phyloP scores from a whole-genome alignment of 352 stramenopile species.

The Pythium myriotylum region DNA sequence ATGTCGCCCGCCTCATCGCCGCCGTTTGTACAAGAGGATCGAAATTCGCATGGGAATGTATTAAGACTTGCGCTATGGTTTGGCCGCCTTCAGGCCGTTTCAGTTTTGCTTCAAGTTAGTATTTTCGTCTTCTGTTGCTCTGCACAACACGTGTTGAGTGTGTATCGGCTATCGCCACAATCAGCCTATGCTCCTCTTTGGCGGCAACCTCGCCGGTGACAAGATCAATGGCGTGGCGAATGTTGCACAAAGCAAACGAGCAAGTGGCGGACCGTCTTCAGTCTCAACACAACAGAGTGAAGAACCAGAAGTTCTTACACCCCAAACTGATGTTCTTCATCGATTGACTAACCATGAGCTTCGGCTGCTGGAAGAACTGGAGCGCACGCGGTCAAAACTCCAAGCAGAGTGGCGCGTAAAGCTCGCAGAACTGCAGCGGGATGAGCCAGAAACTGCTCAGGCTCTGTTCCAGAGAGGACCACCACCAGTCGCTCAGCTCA shows the following conservation, averaged over 20 bases:
- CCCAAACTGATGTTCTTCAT: slow-evolving; percentile 65
- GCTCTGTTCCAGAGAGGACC: slow-evolving; percentile 28
- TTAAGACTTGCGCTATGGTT: background rate
- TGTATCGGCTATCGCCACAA: too few relatives aligned
- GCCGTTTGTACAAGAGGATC: too few relatives aligned
- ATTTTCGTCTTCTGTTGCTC: background rate
- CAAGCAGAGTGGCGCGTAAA: slow-evolving; percentile 74
- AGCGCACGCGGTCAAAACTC: slow-evolving; percentile 67
- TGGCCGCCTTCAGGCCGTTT: background rate
- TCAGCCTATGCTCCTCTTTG: slow-evolving; percentile 60
- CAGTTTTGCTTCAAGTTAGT: background rate
- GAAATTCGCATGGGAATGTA: too few relatives aligned
- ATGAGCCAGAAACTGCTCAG: slow-evolving; percentile 39
- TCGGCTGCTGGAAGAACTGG: slow-evolving; percentile 74
- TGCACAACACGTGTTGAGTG: background rate
- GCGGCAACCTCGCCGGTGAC: slow-evolving; percentile 53
- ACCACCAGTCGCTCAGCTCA: slow-evolving; percentile 43
- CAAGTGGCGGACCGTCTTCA: too few relatives aligned
- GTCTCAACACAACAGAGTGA: background rate
- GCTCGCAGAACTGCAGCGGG: slow-evolving; percentile 46
- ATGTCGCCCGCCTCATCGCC: too few relatives aligned
- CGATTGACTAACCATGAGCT: slow-evolving; percentile 80
- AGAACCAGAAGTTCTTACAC: slow-evolving; percentile 29
- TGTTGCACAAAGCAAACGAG: background rate
- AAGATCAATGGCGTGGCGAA: slow-evolving; percentile 6